phyloP scores from a whole-genome alignment of 148 eudicot genomes.

The Polygonum aviculare region DNA sequence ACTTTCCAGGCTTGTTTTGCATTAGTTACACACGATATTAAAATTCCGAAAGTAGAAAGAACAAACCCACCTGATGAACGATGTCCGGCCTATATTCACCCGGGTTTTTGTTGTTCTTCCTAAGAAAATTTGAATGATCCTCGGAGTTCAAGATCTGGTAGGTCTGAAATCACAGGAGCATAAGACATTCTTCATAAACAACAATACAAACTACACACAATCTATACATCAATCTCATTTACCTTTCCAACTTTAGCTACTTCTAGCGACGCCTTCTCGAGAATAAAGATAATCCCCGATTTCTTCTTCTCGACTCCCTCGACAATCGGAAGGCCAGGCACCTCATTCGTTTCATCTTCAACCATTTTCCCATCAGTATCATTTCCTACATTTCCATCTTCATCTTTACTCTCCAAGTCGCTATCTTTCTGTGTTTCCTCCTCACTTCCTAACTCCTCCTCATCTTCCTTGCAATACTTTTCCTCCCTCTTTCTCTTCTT shows the following conservation, averaged over 20 bases:
- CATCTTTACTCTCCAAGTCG: slow-evolving; percentile 12
- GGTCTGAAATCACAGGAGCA: slow-evolving; percentile 30
- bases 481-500: slow-evolving; percentile 67
- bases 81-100: slow-evolving; percentile 92
- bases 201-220: background rate
- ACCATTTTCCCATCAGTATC: slow-evolving; percentile 25
- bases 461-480: slow-evolving; percentile 35
- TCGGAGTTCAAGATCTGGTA: slow-evolving; percentile 83
- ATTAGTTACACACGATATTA: background rate
- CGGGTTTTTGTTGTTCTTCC: slow-evolving; percentile 60
- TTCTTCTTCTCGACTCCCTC: slow-evolving; percentile 23
- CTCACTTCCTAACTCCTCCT: slow-evolving; percentile 20
- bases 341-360: slow-evolving; percentile 27
- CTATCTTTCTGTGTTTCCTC: slow-evolving; percentile 13
- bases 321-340: slow-evolving; percentile 57
- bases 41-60: background rate
- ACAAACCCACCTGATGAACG: slow-evolving; percentile 61
- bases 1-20: background rate
- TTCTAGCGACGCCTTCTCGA: slow-evolving; percentile 82
- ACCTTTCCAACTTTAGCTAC: slow-evolving; percentile 99
- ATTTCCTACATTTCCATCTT: slow-evolving; percentile 8
- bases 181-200: background rate
- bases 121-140: slow-evolving; percentile 67
- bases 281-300: slow-evolving; percentile 69
- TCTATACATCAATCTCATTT: background rate